Evolutionary conservation across 306 rosid genomes (phyloP).

Genomic region (Astragalus membranaceus): DNA sequence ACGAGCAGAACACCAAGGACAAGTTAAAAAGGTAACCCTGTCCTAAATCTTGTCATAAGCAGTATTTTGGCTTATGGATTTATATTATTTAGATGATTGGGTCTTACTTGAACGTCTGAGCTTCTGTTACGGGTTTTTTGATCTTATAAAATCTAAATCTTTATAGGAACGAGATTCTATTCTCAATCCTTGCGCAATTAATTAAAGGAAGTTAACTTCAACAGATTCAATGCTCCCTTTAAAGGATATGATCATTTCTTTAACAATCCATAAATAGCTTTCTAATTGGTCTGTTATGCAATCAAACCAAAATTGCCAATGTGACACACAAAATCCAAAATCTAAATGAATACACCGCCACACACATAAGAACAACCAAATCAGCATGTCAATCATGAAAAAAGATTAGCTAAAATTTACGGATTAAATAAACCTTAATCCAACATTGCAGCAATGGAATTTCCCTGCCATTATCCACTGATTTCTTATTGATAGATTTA

Average conservation of each 20-base stretch:
- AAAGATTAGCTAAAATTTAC: background rate
- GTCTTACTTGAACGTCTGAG: background rate
- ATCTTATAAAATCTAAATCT: background rate
- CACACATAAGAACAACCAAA: background rate
- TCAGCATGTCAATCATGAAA: background rate
- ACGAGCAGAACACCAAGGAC: background rate
- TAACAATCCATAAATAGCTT: background rate
- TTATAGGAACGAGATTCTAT: background rate
- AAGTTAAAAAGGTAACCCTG: background rate
- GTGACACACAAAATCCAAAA: background rate
- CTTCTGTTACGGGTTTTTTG: background rate
- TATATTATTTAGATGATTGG: background rate
- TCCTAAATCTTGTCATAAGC: background rate
- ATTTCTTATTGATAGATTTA: too few species aligned
- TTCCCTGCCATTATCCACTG: background rate
- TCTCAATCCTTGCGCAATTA: background rate
- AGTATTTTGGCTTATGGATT: background rate
- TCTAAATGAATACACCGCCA: background rate
- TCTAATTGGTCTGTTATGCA: background rate
- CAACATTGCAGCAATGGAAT: background rate
- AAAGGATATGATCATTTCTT: background rate
- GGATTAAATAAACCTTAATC: constrained; percentile 1
- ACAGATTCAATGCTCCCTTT: background rate
- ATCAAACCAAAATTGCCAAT: background rate
- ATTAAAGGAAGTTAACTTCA: background rate